A percentile compares a stretch with the other conserved stretches of the same genome.
Evolutionary conservation across 192 early-diverging fungal genomes (phyloP).

Genomic region (Coemansia sp.): DNA sequence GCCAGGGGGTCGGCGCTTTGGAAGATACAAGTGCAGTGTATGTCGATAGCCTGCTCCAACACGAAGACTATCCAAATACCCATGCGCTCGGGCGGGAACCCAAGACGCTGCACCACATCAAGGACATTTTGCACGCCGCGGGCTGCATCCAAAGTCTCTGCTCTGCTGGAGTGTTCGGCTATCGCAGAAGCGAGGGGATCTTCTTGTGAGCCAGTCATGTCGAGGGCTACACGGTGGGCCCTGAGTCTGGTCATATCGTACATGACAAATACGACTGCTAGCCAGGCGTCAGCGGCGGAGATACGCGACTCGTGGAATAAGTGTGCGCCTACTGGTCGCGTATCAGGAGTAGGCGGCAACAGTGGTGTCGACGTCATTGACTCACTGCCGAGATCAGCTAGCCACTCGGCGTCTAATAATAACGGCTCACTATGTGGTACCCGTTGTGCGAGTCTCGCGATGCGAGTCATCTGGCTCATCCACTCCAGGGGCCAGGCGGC

Average conservation of each 20-base stretch:
- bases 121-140: slow-evolving; percentile 21
- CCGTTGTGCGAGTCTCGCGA: slow-evolving; percentile 2
- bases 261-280: slow-evolving; percentile 18
- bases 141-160: slow-evolving; percentile 32
- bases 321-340: slow-evolving; percentile 19
- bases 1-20: neutral
- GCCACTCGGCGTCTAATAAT: neutral
- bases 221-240: slow-evolving; percentile 25
- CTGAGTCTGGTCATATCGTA: slow-evolving; percentile 32
- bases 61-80: slow-evolving; percentile 35
- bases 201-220: slow-evolving; percentile 6
- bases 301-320: slow-evolving; percentile 16
- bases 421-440: slow-evolving; percentile 1
- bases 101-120: neutral
- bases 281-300: slow-evolving; percentile 27
- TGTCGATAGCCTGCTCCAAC: slow-evolving; percentile 23
- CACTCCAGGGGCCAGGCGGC: slow-evolving; percentile 28
- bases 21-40: slow-evolving; percentile 19
- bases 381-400: neutral
- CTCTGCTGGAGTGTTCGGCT: slow-evolving; percentile 20
- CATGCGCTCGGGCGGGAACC: slow-evolving; percentile 11
- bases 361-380: neutral
- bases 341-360: neutral
- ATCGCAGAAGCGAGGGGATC: slow-evolving; percentile 31
- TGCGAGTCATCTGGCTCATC: slow-evolving; percentile 19